These are phyloP conservation scores for Sequoia sempervirens DNA, from an alignment of 75 land plant species.

Conservation along the genomic window DNA sequence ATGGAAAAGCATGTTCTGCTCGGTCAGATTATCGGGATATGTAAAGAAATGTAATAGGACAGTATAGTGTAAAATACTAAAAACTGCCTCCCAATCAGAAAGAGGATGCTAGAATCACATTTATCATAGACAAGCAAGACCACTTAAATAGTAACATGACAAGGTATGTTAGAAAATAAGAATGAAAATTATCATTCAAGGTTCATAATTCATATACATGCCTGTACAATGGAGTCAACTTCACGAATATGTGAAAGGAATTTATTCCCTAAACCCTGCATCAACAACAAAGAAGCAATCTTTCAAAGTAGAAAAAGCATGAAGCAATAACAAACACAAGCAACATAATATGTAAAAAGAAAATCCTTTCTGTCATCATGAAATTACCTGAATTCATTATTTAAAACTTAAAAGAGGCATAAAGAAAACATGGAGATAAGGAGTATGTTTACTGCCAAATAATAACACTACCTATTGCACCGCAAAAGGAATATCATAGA, in stretches of 20 bases:
- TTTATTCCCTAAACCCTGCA: slow-evolving; percentile 97
- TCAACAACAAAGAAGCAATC: neutral
- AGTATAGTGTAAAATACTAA: no score
- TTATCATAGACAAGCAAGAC: neutral
- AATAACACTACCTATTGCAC: no score
- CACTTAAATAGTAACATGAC: neutral
- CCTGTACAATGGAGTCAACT: slow-evolving; percentile 98
- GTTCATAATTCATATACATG: slow-evolving; percentile 16
- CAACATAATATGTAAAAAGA: neutral
- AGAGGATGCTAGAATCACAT: neutral
- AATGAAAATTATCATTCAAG: neutral
- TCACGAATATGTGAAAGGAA: slow-evolving; percentile 97
- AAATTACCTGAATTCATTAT: neutral
- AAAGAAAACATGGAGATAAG: neutral
- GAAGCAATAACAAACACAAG: neutral
- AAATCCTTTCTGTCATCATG: neutral
- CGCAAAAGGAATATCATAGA: no score
- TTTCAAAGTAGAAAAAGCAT: slow-evolving; percentile 1
- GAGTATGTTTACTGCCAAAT: no score
- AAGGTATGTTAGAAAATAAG: neutral
- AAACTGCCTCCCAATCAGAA: neutral
- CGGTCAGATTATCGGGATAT: neutral
- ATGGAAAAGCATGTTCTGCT: neutral
- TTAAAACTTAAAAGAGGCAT: neutral
- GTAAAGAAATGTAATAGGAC: neutral